Conservation (phyloP, 2,329 filamentous ascomycete species). For the Trichoderma pleuroti region DNA sequence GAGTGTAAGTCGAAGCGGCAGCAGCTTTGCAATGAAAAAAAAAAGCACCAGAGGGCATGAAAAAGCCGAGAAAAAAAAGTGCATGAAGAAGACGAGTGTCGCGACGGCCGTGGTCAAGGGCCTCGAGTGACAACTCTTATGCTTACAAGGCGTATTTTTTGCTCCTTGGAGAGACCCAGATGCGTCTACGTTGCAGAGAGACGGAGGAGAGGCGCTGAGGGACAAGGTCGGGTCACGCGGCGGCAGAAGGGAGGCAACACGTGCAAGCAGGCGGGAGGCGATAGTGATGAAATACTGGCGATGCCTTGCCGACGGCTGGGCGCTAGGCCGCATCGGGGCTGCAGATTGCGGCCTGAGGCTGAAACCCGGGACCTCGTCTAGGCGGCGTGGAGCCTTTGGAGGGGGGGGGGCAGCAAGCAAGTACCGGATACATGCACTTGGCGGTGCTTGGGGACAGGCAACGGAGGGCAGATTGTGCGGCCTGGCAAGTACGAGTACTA, state of each 20-base stretch:
- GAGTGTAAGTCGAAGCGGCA: conserved; percentile 29
- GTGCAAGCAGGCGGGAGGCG: conserved; percentile 36
- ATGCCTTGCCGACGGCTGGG: background rate
- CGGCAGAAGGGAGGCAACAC: conserved; percentile 37
- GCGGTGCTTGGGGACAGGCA: background rate
- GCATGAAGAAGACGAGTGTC: conserved; percentile 5
- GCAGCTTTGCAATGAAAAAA: background rate
- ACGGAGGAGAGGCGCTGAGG: conserved; percentile 19
- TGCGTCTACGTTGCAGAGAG: conserved; percentile 3
- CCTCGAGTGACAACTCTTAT: conserved; percentile 17
- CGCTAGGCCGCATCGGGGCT: background rate
- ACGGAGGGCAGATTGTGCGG: background rate
- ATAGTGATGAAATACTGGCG: conserved; percentile 3
- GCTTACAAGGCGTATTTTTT: conserved; percentile 13
- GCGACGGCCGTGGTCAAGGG: conserved; percentile 7
- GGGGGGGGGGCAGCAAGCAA: no score
- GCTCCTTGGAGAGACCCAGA: background rate
- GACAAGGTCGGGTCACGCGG: conserved; percentile 36
- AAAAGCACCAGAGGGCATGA: conserved; percentile 16
- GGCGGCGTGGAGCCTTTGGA: background rate
- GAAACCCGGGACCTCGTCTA: background rate
- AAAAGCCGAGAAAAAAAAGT: background rate
- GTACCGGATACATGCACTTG: background rate
- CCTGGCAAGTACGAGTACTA: background rate
- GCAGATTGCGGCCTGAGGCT: conserved; percentile 15